phyloP scores from a whole-genome alignment of 805 yeast species.

The Maudiozyma bulderi region DNA sequence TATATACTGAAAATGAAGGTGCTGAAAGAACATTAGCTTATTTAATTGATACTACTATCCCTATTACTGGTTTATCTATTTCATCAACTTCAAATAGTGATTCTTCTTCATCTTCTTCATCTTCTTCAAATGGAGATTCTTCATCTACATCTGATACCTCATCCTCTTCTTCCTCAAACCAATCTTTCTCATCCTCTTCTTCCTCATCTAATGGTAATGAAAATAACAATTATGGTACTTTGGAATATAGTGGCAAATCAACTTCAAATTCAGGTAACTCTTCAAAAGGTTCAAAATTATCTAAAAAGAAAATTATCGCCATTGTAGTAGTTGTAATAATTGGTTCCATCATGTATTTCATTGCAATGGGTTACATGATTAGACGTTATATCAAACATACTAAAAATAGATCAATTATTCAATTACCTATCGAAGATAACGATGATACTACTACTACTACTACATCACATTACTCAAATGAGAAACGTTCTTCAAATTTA shows the following conservation, averaged over 20 bases:
- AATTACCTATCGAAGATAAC: constrained; percentile 12
- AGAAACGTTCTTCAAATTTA: too few relatives aligned
- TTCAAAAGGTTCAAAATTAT: constrained; percentile 16
- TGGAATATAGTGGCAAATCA: constrained; percentile 17
- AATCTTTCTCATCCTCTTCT: constrained; percentile 3
- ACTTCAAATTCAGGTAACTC: constrained; percentile 6
- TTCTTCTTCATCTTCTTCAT: constrained; percentile 34
- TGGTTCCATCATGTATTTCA: constrained; percentile 62
- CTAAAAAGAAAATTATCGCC: constrained; percentile 51
- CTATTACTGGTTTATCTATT: constrained; percentile 20
- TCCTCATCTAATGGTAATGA: constrained; percentile 1
- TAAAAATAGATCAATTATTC: constrained; percentile 11
- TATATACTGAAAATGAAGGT: constrained; percentile 50
- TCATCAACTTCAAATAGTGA: constrained; percentile 45
- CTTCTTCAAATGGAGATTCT: not conserved
- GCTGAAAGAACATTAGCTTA: constrained; percentile 49
- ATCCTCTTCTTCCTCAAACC: not conserved
- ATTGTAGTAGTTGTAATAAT: constrained; percentile 74
- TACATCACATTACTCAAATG: too few relatives aligned
- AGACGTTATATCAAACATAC: constrained; percentile 38
- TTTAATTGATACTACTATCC: constrained; percentile 49
- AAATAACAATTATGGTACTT: constrained; percentile 10
- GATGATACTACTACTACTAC: not conserved
- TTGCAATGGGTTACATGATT: constrained; percentile 46
- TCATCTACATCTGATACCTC: constrained; percentile 1